A percentile compares a stretch with the other conserved stretches of the same genome.
Conservation (phyloP, 306 rosid species). For the Prunus mira region DNA sequence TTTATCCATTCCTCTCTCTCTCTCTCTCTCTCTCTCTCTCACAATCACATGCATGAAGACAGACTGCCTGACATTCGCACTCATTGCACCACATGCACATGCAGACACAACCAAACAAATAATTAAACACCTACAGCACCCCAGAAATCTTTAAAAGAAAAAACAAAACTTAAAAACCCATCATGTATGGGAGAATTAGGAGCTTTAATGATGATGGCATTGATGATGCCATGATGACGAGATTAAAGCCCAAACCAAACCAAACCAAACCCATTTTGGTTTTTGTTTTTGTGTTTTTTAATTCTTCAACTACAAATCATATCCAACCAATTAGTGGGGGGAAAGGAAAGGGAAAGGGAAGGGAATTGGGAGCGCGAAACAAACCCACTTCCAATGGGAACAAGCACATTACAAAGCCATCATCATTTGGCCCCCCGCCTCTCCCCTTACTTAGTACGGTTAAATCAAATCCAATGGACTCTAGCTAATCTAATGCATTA, state of each 20-base stretch:
- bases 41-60: constrained; percentile 80
- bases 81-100: constrained; percentile 83
- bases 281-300: not conserved
- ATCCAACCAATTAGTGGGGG: constrained; percentile 39
- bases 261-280: not conserved
- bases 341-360: not conserved
- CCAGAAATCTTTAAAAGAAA: no score
- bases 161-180: not conserved
- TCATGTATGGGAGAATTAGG: not conserved
- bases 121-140: no score
- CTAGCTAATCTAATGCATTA: constrained; percentile 4
- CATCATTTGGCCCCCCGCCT: constrained; percentile 53
- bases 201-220: constrained; percentile 49
- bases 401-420: constrained; percentile 47
- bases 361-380: constrained; percentile 33
- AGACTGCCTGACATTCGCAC: constrained; percentile 57
- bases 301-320: constrained; percentile 23
- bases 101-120: constrained; percentile 40
- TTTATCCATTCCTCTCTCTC: constrained; percentile 27
- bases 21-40: constrained; percentile 47
- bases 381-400: constrained; percentile 65
- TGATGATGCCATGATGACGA: constrained; percentile 78
- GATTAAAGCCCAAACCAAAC: constrained; percentile 18
- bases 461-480: constrained; percentile 29
- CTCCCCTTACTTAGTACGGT: constrained; percentile 24